Conservation (phyloP, 2,329 filamentous ascomycete species). For the Ceratocystis ficicola region DNA sequence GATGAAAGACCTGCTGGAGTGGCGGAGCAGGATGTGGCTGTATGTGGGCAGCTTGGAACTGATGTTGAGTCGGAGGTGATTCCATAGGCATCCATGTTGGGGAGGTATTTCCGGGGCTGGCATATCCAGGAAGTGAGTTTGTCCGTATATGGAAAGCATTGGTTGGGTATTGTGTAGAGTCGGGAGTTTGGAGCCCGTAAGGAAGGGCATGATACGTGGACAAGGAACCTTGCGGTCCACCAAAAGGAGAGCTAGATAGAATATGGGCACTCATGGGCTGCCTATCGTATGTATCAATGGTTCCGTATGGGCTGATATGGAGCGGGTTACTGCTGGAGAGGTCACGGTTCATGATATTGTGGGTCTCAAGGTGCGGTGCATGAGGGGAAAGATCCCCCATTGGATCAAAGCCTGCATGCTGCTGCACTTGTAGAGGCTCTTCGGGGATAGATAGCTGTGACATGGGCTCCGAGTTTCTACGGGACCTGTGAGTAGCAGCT, state of each 20-base stretch:
- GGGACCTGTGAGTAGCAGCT: conserved; percentile 1
- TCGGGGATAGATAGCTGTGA: conserved; percentile 9
- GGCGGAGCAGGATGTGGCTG: conserved; percentile 8
- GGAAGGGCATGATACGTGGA: conserved; percentile 46
- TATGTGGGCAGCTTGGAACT: conserved; percentile 37
- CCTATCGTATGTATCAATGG: conserved; percentile 41
- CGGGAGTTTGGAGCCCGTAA: conserved; percentile 44
- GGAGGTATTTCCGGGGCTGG: conserved; percentile 50
- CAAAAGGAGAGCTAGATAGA: conserved; percentile 37
- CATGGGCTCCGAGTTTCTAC: conserved; percentile 7
- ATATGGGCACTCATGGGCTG: conserved; percentile 40
- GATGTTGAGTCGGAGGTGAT: conserved; percentile 48
- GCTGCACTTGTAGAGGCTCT: neutral
- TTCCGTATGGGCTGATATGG: conserved; percentile 43
- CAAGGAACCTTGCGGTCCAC: conserved; percentile 36
- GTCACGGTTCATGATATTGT: conserved; percentile 37
- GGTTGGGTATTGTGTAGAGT: conserved; percentile 39
- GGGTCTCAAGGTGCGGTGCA: conserved; percentile 26
- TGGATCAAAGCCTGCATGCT: neutral
- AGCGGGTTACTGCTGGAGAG: conserved; percentile 34
- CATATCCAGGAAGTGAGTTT: conserved; percentile 39
- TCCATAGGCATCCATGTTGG: conserved; percentile 53
- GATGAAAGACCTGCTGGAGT: conserved; percentile 6
- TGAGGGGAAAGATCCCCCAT: conserved; percentile 8
- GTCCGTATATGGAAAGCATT: conserved; percentile 44